phyloP scores from a whole-genome alignment of 495 filamentous ascomycete species.

The Geoglossum glabrum region DNA sequence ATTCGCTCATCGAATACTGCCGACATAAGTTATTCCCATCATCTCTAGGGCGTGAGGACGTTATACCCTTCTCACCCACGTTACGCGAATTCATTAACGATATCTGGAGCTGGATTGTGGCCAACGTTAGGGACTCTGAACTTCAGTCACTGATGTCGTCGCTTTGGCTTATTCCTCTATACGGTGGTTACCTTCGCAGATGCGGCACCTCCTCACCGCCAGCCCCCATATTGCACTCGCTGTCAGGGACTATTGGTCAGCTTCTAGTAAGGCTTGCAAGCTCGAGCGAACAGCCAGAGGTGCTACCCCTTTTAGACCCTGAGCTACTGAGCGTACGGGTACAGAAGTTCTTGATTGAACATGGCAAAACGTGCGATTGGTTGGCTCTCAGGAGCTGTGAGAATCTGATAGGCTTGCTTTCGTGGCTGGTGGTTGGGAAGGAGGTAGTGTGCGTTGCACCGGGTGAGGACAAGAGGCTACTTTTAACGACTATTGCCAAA shows the following conservation, averaged over 20 bases:
- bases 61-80: neutral
- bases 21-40: neutral
- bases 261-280: neutral
- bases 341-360: neutral
- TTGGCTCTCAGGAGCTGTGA: neutral
- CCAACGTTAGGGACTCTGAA: neutral
- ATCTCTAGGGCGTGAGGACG: neutral
- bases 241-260: neutral
- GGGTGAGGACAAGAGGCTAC: neutral
- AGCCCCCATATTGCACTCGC: neutral
- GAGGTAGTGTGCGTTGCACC: neutral
- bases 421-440: neutral
- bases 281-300: neutral
- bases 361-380: neutral
- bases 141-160: neutral
- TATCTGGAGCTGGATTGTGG: conserved; percentile 12
- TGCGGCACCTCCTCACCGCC: neutral
- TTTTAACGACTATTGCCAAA: neutral
- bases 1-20: neutral
- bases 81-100: conserved; percentile 2
- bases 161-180: conserved; percentile 18
- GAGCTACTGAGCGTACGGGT: neutral
- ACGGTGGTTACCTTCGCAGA: conserved; percentile 5
- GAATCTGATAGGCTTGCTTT: neutral
- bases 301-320: neutral